Percentiles rank a stretch among this genome's conserved stretches.
Evolutionary conservation across 495 filamentous ascomycete species (phyloP).

Genomic region (Penicillium ucsense): DNA sequence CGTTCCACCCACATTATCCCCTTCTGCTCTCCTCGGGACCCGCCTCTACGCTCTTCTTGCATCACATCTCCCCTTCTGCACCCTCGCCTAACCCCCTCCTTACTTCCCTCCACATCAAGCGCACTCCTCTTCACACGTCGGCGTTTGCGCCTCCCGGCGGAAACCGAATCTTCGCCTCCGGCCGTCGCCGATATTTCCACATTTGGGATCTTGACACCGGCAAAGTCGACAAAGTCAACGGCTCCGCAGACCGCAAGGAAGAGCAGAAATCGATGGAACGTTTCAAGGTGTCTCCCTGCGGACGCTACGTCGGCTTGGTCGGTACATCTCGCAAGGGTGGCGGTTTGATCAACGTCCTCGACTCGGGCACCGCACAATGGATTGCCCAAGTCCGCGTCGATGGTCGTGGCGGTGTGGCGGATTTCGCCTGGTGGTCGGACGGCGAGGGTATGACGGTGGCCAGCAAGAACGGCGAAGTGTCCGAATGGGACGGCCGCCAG

Average conservation of each 20-base stretch:
- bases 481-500: conserved; percentile 69
- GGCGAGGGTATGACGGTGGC: conserved; percentile 68
- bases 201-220: conserved; percentile 82
- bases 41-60: conserved; percentile 73
- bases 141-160: conserved; percentile 50
- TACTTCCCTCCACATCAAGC: conserved; percentile 76
- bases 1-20: conserved; percentile 80
- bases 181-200: conserved; percentile 85
- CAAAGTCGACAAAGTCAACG: conserved; percentile 73
- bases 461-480: conserved; percentile 81
- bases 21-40: conserved; percentile 82
- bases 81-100: conserved; percentile 75
- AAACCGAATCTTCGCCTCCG: conserved; percentile 65
- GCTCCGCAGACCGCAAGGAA: conserved; percentile 52
- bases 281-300: conserved; percentile 78
- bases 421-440: conserved; percentile 84
- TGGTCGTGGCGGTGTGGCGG: conserved; percentile 70
- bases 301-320: conserved; percentile 70
- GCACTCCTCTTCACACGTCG: conserved; percentile 70
- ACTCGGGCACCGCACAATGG: conserved; percentile 80
- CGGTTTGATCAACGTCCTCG: conserved; percentile 77
- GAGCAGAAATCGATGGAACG: conserved; percentile 86
- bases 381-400: conserved; percentile 73
- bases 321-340: conserved; percentile 73
- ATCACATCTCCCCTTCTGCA: conserved; percentile 72